These are phyloP conservation scores for Euphorbia peplus DNA, from an alignment of 345 rosid genomes.

Conservation along the genomic window DNA sequence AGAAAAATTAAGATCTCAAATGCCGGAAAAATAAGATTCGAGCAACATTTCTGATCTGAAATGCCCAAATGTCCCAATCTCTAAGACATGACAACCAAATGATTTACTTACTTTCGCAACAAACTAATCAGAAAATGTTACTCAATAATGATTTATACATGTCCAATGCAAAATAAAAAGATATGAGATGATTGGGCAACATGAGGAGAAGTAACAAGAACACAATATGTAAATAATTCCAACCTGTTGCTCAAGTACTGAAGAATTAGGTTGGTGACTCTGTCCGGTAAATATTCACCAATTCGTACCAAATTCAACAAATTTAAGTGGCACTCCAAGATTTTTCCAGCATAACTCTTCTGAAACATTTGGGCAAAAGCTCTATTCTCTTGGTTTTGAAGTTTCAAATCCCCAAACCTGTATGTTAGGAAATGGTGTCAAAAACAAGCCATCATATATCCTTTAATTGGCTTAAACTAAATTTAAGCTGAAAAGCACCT, in stretches of 20 bases:
- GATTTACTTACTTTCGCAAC: not conserved
- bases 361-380: slow-evolving; percentile 90
- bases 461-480: not conserved
- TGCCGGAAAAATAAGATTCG: not conserved
- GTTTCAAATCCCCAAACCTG: slow-evolving; percentile 96
- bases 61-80: not conserved
- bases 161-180: not conserved
- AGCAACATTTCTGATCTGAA: not conserved
- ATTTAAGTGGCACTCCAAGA: slow-evolving; percentile 90
- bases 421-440: slow-evolving; percentile 9
- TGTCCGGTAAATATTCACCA: slow-evolving; percentile 95
- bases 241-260: slow-evolving; percentile 96
- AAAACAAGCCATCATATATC: not conserved
- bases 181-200: not conserved
- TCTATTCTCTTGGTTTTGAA: slow-evolving; percentile 79
- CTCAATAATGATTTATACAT: not conserved
- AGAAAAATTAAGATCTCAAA: not conserved
- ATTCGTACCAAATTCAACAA: slow-evolving; percentile 67
- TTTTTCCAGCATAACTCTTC: slow-evolving; percentile 87
- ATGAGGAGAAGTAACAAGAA: not conserved
- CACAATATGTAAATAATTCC: not conserved
- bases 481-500: slow-evolving; percentile 41
- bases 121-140: not conserved
- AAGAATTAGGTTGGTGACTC: slow-evolving; percentile 93
- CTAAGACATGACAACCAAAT: not conserved